Conservation (phyloP, 2,329 filamentous ascomycete genomes). For the Lithohypha guttulata region DNA sequence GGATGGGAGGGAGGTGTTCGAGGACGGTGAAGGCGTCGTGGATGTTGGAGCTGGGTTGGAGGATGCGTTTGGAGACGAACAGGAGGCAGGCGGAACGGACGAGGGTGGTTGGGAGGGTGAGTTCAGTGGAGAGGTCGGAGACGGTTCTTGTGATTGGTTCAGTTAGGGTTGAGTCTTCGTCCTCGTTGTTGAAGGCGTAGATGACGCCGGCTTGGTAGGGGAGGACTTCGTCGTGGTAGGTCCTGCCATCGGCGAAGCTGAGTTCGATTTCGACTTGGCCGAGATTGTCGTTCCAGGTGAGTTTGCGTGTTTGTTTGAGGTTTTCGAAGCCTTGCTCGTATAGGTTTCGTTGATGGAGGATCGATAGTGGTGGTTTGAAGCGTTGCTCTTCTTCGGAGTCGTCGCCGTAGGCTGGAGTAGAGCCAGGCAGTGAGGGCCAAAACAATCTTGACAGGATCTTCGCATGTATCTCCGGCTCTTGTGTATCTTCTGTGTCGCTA, state of each 20-base stretch:
- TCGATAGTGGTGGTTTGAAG: conserved; percentile 36
- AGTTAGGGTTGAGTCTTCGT: conserved; percentile 25
- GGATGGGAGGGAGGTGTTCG: conserved; percentile 41
- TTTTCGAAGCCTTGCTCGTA: conserved; percentile 69
- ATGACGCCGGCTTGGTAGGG: conserved; percentile 82
- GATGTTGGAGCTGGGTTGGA: conserved; percentile 33
- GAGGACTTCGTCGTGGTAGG: conserved; percentile 57
- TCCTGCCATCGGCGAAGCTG: conserved; percentile 64
- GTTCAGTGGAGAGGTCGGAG: conserved; percentile 35
- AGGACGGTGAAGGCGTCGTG: conserved; percentile 45
- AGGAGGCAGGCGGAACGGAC: conserved; percentile 51
- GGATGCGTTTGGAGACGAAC: conserved; percentile 51
- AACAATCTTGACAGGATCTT: conserved; percentile 87
- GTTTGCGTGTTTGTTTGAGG: conserved; percentile 72
- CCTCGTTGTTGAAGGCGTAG: conserved; percentile 58
- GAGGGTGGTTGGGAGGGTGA: conserved; percentile 46
- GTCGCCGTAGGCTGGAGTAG: conserved; percentile 49
- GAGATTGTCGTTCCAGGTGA: conserved; percentile 77
- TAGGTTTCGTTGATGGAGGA: conserved; percentile 48
- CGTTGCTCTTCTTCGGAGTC: conserved; percentile 26
- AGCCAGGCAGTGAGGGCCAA: conserved; percentile 65
- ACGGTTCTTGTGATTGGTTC: conserved; percentile 30
- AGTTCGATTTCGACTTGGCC: conserved; percentile 72
- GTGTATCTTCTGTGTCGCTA: conserved; percentile 23
- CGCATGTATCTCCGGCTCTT: conserved; percentile 47